Evolutionary conservation across 352 stramenopile species (phyloP), one percentile per base, ranked within the genome.

Genomic region (Phytopythium vexans): DNA sequence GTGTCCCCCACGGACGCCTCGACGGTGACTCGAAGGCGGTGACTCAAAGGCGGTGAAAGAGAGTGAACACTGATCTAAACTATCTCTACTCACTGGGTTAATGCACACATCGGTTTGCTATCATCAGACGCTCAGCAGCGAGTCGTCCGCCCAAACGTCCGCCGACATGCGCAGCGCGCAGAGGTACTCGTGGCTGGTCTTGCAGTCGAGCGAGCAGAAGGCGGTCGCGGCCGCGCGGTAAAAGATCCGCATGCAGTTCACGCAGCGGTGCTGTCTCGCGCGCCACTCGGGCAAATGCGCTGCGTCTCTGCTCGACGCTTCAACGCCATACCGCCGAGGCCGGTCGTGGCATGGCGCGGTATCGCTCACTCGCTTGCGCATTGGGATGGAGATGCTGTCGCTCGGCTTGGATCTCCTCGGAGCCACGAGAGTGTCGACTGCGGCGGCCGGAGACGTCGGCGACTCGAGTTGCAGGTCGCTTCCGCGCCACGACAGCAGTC

Each of bases 191-290:
- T 66, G 60, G 38, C 60, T 77, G 47, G 60, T 67, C 39, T 70
- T 72, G 56, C 71, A 82, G 55, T 82, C 71, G 12, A 82, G 51
- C 31, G 68, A 82, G 53, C 71, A 82, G 49, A 74, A 80, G 43
- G 6, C 52, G 58, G 45, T 9, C 41, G 41, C 41, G 16, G 43
- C 39, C 11, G 16, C 45, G 3, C n/a, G 21, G 32, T 58, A 61
- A 16, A 53, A 66, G 16, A 58, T 49, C 15, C 35, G 48, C 1
- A 32, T 41, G 34, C 59, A 66, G 44, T 66, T 66, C 11, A 46
- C 36, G 41, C 59, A 66, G 3, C 45, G 32, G 41, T 54, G 42
- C 40, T 60, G 59, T 33, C 31, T 21, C 43, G 36, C 38, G 8
- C 43, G 27, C 43, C 43, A 49, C 27, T 7, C 27, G 3, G 43